A percentile compares a stretch with the other conserved stretches of the same genome.
These are phyloP conservation scores for Syncephalis fuscata DNA, from an alignment of 371 early-diverging fungal species.

Conservation along the genomic window DNA sequence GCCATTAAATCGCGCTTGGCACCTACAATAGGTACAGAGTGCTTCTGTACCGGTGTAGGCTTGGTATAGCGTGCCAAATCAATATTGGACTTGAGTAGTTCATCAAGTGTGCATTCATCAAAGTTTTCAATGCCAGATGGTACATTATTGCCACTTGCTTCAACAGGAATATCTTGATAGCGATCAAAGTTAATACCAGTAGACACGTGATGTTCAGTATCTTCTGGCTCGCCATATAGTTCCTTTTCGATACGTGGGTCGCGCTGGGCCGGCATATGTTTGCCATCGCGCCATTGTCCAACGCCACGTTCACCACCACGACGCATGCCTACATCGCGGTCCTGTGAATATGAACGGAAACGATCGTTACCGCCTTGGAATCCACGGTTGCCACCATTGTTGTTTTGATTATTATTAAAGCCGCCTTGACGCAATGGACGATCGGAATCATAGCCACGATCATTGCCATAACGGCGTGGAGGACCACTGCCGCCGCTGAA, in stretches of 20 bases:
- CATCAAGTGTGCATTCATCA: constrained; percentile 60
- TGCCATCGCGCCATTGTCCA: constrained; percentile 46
- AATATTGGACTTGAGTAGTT: constrained; percentile 80
- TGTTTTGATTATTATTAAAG: no score
- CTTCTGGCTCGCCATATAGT: constrained; percentile 56
- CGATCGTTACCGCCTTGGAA: no score
- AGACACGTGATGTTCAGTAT: constrained; percentile 35
- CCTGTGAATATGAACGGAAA: no score
- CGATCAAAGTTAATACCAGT: constrained; percentile 95
- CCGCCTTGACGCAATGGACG: no score
- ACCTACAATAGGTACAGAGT: constrained; percentile 79
- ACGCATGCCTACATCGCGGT: no score
- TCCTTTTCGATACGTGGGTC: constrained; percentile 62
- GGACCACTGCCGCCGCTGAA: no score
- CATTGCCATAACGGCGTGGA: no score
- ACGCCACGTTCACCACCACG: constrained; percentile 28
- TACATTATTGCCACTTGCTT: constrained; percentile 67
- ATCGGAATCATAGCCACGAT: no score
- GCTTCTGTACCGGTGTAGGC: constrained; percentile 93
- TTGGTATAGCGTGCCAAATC: constrained; percentile 73
- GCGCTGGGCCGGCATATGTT: constrained; percentile 48
- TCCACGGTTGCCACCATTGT: no score
- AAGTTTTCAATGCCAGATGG: constrained; percentile 24
- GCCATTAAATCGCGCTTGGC: constrained; percentile 64
- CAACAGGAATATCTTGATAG: constrained; percentile 94